Percentiles rank a stretch among this genome's conserved stretches.
phyloP scores from a whole-genome alignment of 2,329 filamentous ascomycete genomes.

The Magnaporthiopsis incrustans region DNA sequence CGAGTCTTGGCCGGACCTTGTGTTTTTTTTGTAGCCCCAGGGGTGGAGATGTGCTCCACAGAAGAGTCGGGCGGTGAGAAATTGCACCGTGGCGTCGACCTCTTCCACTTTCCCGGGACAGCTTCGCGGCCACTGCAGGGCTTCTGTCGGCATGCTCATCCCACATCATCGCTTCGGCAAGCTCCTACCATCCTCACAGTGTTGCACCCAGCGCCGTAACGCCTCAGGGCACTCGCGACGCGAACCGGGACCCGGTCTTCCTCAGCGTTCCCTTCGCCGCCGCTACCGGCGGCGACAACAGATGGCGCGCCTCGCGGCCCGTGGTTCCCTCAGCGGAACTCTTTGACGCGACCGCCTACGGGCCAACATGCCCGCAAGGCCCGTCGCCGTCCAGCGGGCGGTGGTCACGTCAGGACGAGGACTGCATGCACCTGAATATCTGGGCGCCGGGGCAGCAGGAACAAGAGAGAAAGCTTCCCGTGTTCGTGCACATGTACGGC shows the following conservation, averaged over 20 bases:
- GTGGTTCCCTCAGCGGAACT: neutral
- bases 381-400: neutral
- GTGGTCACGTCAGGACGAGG: conserved; percentile 2
- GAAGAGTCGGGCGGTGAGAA: too few relatives aligned
- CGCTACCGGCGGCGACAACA: conserved; percentile 2
- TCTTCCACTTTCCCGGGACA: neutral
- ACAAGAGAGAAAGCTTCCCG: neutral
- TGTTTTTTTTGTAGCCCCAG: too few relatives aligned
- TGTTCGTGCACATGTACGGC: conserved; percentile 6
- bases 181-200: neutral
- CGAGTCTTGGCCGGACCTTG: too few relatives aligned
- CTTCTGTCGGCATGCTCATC: neutral
- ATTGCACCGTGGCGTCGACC: too few relatives aligned
- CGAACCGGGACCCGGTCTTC: neutral
- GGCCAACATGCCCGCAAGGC: conserved; percentile 3
- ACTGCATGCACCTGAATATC: conserved; percentile 5
- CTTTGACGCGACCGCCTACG: conserved; percentile 2
- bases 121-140: conserved; percentile 3
- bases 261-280: conserved; percentile 5
- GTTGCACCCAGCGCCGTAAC: neutral
- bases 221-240: conserved; percentile 2
- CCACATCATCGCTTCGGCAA: neutral
- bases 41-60: too few relatives aligned
- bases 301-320: neutral
- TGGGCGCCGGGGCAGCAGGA: neutral